Conservation (phyloP, 345 rosid species). For the Ceriops tagal region DNA sequence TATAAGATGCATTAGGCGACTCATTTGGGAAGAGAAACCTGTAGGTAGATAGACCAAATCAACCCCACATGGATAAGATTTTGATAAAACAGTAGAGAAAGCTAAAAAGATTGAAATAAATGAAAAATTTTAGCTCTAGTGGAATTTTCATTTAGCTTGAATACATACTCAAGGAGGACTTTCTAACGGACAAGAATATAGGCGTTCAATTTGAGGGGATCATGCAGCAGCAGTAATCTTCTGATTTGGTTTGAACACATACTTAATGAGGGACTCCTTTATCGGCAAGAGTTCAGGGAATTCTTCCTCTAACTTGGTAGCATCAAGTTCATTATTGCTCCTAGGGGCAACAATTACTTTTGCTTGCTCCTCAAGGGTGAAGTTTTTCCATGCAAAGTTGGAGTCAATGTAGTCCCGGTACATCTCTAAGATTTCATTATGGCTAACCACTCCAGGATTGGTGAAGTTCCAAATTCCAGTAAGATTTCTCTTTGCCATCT, state of each 20-base stretch:
- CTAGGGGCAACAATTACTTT: slow-evolving; percentile 86
- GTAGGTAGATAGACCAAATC: slow-evolving; percentile 9
- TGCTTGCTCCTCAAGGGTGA: slow-evolving; percentile 82
- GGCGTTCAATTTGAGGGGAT: not conserved
- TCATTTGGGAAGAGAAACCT: slow-evolving; percentile 15
- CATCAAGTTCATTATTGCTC: slow-evolving; percentile 93
- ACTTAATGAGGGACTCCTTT: slow-evolving; percentile 74
- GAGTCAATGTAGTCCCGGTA: slow-evolving; percentile 64
- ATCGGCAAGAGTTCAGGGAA: slow-evolving; percentile 82
- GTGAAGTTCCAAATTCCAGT: slow-evolving; percentile 91
- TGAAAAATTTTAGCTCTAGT: slow-evolving; percentile 6
- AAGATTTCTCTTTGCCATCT: slow-evolving; percentile 94
- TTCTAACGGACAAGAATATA: not conserved
- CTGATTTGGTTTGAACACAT: slow-evolving; percentile 76
- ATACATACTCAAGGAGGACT: not conserved
- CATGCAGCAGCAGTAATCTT: slow-evolving; percentile 40
- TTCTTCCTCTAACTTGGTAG: slow-evolving; percentile 62
- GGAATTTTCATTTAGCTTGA: not conserved
- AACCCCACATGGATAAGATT: slow-evolving; percentile 21
- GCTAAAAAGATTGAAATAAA: slow-evolving; percentile 14
- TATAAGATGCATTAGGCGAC: slow-evolving; percentile 23
- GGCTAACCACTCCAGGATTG: slow-evolving; percentile 86
- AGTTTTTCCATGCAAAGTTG: slow-evolving; percentile 77
- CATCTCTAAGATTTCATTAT: slow-evolving; percentile 89
- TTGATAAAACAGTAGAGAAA: slow-evolving; percentile 18